Percentiles rank a stretch among this genome's conserved stretches.
Conservation (phyloP, 192 early-diverging fungal genomes). For the Umbelopsis isabellina region DNA sequence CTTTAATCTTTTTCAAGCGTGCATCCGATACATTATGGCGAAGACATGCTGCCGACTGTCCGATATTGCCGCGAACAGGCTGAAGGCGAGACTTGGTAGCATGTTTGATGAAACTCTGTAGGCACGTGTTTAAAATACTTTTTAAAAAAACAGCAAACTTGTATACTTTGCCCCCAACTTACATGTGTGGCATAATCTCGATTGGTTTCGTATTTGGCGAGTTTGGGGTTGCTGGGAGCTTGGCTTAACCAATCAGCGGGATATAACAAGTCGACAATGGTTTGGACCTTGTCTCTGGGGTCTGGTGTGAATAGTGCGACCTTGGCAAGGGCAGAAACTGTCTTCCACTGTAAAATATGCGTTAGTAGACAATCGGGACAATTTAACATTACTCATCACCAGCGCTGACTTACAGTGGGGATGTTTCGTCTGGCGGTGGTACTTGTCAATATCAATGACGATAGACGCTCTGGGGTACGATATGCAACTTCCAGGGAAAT, state of each 20-base stretch:
- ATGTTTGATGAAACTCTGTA: not conserved
- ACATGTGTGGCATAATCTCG: conserved; percentile 27
- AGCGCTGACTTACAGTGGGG: conserved; percentile 29
- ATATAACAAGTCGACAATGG: conserved; percentile 42
- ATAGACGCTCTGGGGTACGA: conserved; percentile 60
- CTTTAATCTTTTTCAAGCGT: conserved; percentile 27
- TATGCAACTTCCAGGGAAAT: conserved; percentile 74
- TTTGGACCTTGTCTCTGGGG: conserved; percentile 36
- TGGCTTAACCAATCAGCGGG: conserved; percentile 43
- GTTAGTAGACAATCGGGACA: no score
- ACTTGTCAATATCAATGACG: conserved; percentile 59
- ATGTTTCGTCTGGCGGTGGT: conserved; percentile 59
- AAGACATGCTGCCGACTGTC: conserved; percentile 38
- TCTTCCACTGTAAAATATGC: conserved; percentile 20
- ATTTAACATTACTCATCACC: not conserved
- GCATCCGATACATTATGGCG: conserved; percentile 39
- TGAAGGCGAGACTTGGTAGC: conserved; percentile 17
- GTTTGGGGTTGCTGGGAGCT: conserved; percentile 24
- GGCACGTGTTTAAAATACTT: not conserved
- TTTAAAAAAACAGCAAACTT: not conserved
- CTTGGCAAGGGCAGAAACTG: conserved; percentile 28
- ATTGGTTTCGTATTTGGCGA: conserved; percentile 30
- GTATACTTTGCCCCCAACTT: not conserved
- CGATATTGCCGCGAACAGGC: conserved; percentile 35
- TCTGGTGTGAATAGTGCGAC: conserved; percentile 33